Base-by-base conservation (phyloP, 2,329 filamentous ascomycete genomes). In the Mycosphaerella arachidis region DNA sequence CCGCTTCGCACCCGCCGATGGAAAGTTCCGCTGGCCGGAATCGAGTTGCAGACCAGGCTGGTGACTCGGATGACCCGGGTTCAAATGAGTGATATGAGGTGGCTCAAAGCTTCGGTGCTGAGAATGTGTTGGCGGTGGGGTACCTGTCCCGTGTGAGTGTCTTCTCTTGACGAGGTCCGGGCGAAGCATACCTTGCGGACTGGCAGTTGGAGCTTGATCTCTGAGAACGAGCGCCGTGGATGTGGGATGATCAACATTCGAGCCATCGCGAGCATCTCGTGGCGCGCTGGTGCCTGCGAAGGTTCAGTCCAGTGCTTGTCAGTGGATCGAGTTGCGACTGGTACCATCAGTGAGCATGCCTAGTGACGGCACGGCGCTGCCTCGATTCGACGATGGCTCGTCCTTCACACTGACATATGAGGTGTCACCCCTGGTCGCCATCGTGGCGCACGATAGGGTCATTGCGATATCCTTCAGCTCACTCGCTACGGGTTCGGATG, bases 381-480 rank as follows among this genome's bases (percentile, higher is more conserved):
- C 29, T 3, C 46, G 24, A 29, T 10, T 29, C 12, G 46, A 50
- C 9, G 46, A 29, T 7, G 16, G 29, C 12, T 31, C 30, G 29
- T 20, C 29, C 50, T 35, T 29, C 30, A 35, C 16, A 30, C 50
- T 13, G 6, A n/a, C 50, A 35, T 16, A n/a, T 9, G 30, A 31
- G 35, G 50, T 16, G 24, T 18, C n/a, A 43, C 18, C 40, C 7
- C 7, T 18, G 5, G 40, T 7, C 13, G 40, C 16, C 13, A 18
- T 43, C 4, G 40, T 18, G 40, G 50, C n/a, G 50, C 50, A 52
- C 5, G 50, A 52, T 13, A 52, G 20, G 30, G 27, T 31, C 27
- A 52, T 52, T n/a, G 50, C 50, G 12, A 52, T 52, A n/a, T 52
- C 50, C 30, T 52, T 52, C 10, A 52, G 50, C 50, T 52, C 50